Base-by-base conservation (phyloP, 306 rosid species). In the Cercis canadensis region DNA sequence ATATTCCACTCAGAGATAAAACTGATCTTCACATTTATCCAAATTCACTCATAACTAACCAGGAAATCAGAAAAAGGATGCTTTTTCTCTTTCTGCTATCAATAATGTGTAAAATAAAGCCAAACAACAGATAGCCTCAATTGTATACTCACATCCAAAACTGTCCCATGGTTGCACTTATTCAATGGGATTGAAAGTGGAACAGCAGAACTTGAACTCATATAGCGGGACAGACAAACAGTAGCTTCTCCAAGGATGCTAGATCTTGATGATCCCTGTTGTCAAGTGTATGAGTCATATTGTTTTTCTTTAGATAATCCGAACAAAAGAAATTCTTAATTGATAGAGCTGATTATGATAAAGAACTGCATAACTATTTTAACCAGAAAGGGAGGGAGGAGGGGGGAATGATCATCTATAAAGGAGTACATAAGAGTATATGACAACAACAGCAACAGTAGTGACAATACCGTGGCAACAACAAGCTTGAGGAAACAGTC, bases 221-320 rank as follows among this genome's bases (percentile, higher is more conserved):
- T 73, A 61, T 80, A 78, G 76, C 75, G 67, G 51, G 72, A 65
- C 90, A 85, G 44, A 51, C 69, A 78, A 50, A 87, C 59, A 15
- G 81, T 71, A 29, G 78, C 90, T 74, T 87, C 88, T 59, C 90
- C 92, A 74, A 83, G 88, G 55, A 79, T 83, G 62, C 83, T 81
- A 66, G 85, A 81, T 74, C 85, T 78, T 53, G 73, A 76, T 46
- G 88, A 87, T 54, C 88, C 90, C 90, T 87, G 72, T 57, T 40
- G 64, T 43, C 10, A 32, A 65, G 59, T 11, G 5, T 33, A 29
- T 9, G 19, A 73, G 57, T 29, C 53, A 17, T 31, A 24, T 45
- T 1, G 29, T 19, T 11, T 52, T 69, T 51, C 18, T 62, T 57
- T 5, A 29, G 56, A 63, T 19, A 61, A 75, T 70, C 72, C 62